phyloP scores from a whole-genome alignment of 78 protist species.

The Polysphondylium violaceum region DNA sequence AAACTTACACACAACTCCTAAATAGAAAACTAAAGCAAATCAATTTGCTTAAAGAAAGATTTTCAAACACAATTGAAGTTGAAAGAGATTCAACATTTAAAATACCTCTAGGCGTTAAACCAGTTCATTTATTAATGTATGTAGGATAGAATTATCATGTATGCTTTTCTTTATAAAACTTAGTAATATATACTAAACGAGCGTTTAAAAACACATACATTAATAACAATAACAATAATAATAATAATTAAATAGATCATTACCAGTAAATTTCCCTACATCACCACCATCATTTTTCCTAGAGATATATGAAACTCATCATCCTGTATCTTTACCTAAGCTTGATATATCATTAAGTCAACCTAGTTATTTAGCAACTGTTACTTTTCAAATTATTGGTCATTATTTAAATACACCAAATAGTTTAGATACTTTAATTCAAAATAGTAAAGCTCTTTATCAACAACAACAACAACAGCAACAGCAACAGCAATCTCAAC shows the following conservation, averaged over 20 bases:
- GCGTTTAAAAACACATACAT: no score
- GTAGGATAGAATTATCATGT: neutral
- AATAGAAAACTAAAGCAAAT: conserved; percentile 63
- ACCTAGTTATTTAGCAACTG: conserved; percentile 16
- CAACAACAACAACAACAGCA: neutral
- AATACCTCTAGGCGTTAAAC: conserved; percentile 27
- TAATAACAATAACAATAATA: neutral
- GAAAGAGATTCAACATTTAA: conserved; percentile 68
- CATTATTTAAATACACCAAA: conserved; percentile 20
- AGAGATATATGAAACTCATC: conserved; percentile 39
- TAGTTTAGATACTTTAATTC: conserved; percentile 3
- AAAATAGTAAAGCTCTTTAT: conserved; percentile 1
- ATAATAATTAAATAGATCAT: conserved; percentile 21
- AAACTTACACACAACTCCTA: neutral
- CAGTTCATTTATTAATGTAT: conserved; percentile 33
- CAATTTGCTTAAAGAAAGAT: conserved; percentile 49
- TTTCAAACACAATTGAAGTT: conserved; percentile 42
- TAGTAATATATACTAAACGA: no score
- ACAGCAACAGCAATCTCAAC: neutral
- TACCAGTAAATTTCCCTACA: conserved; percentile 65
- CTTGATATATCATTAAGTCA: conserved; percentile 24
- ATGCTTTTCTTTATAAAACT: neutral
- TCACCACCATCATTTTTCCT: conserved; percentile 61
- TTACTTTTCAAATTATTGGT: conserved; percentile 33
- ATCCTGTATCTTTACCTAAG: conserved; percentile 18